Conservation (phyloP, 2,329 filamentous ascomycete genomes). For the Clonostachys chloroleuca region DNA sequence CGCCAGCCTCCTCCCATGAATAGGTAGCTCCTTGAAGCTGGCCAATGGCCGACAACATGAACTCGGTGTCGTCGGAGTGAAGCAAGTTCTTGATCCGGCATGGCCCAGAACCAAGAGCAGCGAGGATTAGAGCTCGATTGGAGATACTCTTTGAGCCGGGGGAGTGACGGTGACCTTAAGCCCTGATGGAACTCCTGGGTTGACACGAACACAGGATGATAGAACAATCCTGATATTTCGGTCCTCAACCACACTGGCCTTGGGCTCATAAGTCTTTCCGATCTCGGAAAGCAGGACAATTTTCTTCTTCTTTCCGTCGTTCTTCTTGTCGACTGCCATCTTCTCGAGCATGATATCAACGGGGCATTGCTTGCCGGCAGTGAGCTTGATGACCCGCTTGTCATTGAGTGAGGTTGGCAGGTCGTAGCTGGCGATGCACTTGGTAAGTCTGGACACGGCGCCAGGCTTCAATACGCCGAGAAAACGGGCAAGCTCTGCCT, state of each 20-base stretch:
- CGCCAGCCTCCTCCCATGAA: constrained; percentile 92
- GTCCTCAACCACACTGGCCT: constrained; percentile 87
- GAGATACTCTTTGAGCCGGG: constrained; percentile 98
- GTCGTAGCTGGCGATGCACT: constrained; percentile 92
- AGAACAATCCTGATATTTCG: constrained; percentile 77
- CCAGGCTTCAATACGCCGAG: constrained; percentile 80
- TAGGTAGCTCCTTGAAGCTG: constrained; percentile 84
- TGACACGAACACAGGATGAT: constrained; percentile 71
- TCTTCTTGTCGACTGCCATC: constrained; percentile 99
- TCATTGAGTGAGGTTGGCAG: constrained; percentile 83
- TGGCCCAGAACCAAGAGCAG: constrained; percentile 79
- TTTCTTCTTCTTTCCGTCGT: constrained; percentile 92
- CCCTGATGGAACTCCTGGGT: constrained; percentile 62
- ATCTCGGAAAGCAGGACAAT: constrained; percentile 89
- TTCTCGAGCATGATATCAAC: constrained; percentile 83
- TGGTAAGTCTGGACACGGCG: constrained; percentile 83
- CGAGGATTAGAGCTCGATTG: constrained; percentile 90
- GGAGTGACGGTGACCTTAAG: constrained; percentile 75
- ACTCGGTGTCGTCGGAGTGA: constrained; percentile 95
- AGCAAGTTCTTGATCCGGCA: constrained; percentile 89
- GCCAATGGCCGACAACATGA: constrained; percentile 90
- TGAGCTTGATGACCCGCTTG: constrained; percentile 74
- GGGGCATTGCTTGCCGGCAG: constrained; percentile 81
- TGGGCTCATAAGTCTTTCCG: constrained; percentile 80
- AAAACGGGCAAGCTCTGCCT: constrained; percentile 88